phyloP scores from a whole-genome alignment of 352 stramenopile species.

The Globisporangium ultimum region DNA sequence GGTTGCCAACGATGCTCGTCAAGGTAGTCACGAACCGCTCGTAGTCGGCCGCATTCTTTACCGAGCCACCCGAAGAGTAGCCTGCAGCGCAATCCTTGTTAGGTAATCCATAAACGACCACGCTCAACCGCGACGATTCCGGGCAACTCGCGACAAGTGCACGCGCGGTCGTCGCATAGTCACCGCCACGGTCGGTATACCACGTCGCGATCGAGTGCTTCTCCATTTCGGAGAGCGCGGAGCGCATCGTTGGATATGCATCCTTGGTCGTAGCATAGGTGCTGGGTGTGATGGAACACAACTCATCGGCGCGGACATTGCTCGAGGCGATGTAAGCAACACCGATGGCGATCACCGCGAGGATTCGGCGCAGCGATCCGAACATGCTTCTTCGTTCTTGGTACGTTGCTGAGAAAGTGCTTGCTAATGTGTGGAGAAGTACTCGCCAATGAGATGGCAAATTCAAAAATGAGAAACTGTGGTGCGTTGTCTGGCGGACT shows the following conservation, averaged over 20 bases:
- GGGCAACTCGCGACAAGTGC: constrained; percentile 32
- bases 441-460: neutral
- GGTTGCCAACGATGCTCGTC: constrained; percentile 35
- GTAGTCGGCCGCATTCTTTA: constrained; percentile 44
- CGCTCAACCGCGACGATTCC: constrained; percentile 36
- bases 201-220: constrained; percentile 45
- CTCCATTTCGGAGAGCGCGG: constrained; percentile 32
- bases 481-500: too few species aligned
- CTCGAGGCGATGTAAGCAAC: neutral
- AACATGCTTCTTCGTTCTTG: neutral
- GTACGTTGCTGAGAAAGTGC: neutral
- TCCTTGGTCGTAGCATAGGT: constrained; percentile 23
- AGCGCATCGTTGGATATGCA: constrained; percentile 28
- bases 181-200: constrained; percentile 48
- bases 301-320: neutral
- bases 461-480: neutral
- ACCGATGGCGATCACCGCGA: neutral
- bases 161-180: constrained; percentile 13
- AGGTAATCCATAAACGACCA: constrained; percentile 65
- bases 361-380: neutral
- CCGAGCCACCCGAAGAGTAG: constrained; percentile 36
- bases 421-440: neutral
- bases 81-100: constrained; percentile 62
- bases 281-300: neutral
- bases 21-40: constrained; percentile 38